phyloP scores from a whole-genome alignment of 306 rosid species.

The Cajanus cajan region DNA sequence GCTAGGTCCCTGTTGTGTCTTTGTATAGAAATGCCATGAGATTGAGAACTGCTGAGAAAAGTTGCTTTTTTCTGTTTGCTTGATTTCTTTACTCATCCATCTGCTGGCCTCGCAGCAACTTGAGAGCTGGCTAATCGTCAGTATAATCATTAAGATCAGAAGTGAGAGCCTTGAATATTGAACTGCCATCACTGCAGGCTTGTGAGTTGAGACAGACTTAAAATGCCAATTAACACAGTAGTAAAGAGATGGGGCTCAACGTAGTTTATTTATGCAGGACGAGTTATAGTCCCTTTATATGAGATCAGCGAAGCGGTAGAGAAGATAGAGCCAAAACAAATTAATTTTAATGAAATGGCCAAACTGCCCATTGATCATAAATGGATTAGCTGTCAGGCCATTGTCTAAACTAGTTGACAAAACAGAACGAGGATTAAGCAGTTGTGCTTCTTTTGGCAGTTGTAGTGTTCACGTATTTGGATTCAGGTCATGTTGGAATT shows the following conservation, averaged over 20 bases:
- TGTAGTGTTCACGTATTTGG: background rate
- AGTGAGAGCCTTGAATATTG: conserved; percentile 46
- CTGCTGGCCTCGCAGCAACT: conserved; percentile 42
- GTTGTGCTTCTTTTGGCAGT: conserved; percentile 13
- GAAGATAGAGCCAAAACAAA: conserved; percentile 50
- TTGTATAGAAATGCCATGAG: conserved; percentile 49
- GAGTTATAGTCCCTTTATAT: conserved; percentile 38
- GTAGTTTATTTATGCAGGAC: conserved; percentile 34
- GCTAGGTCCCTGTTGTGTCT: conserved; percentile 38
- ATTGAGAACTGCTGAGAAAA: conserved; percentile 36
- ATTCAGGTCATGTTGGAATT: background rate
- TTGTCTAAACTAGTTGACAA: conserved; percentile 19
- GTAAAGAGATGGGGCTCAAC: conserved; percentile 29
- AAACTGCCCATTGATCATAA: conserved; percentile 42
- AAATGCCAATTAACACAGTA: conserved; percentile 3
- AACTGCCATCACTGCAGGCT: conserved; percentile 46
- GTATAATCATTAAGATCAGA: conserved; percentile 48
- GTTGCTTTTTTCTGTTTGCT: conserved; percentile 33
- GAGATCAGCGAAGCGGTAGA: conserved; percentile 40
- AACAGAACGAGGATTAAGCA: conserved; percentile 5
- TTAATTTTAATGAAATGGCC: conserved; percentile 44
- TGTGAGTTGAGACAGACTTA: conserved; percentile 12
- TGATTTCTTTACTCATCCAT: conserved; percentile 40
- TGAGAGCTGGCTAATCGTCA: conserved; percentile 54
- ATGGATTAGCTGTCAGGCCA: conserved; percentile 20